phyloP scores from a whole-genome alignment of 140 eudicot genomes.

The Ambrosia hybrid region DNA sequence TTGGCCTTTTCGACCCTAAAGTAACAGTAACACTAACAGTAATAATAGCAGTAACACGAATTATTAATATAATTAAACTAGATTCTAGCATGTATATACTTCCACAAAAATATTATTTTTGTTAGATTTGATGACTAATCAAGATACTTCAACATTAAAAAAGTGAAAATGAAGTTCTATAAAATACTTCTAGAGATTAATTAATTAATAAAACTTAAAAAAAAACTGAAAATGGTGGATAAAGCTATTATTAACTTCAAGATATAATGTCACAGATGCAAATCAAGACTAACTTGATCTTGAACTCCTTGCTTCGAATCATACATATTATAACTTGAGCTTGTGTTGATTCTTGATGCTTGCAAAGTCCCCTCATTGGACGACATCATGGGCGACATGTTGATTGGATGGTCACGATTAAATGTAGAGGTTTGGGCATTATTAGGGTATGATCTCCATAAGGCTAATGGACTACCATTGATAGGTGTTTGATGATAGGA shows the following conservation, averaged over 20 bases:
- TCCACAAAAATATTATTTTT: not conserved
- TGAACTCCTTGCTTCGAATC: slow-evolving; percentile 47
- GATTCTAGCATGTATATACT: not conserved
- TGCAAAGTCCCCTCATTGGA: slow-evolving; percentile 28
- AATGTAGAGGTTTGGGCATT: slow-evolving; percentile 35
- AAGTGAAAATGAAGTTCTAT: slow-evolving; percentile 24
- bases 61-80: not conserved
- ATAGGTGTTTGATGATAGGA: slow-evolving; percentile 54
- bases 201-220: slow-evolving; percentile 17
- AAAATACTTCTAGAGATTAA: slow-evolving; percentile 15
- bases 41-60: not conserved
- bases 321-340: slow-evolving; percentile 35
- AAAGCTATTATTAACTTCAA: slow-evolving; percentile 18
- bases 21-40: not conserved
- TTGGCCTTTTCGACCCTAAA: slow-evolving; percentile 1
- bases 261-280: slow-evolving; percentile 56
- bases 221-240: slow-evolving; percentile 24
- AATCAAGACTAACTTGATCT: slow-evolving; percentile 92
- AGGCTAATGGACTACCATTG: slow-evolving; percentile 65
- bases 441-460: slow-evolving; percentile 61
- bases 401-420: slow-evolving; percentile 26
- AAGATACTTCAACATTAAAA: slow-evolving; percentile 20
- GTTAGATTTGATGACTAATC: slow-evolving; percentile 27
- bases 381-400: slow-evolving; percentile 22
- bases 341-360: slow-evolving; percentile 24